These are phyloP conservation scores for Microdochium trichocladiopsis DNA, from an alignment of 2,329 filamentous ascomycete genomes.

Conservation along the genomic window DNA sequence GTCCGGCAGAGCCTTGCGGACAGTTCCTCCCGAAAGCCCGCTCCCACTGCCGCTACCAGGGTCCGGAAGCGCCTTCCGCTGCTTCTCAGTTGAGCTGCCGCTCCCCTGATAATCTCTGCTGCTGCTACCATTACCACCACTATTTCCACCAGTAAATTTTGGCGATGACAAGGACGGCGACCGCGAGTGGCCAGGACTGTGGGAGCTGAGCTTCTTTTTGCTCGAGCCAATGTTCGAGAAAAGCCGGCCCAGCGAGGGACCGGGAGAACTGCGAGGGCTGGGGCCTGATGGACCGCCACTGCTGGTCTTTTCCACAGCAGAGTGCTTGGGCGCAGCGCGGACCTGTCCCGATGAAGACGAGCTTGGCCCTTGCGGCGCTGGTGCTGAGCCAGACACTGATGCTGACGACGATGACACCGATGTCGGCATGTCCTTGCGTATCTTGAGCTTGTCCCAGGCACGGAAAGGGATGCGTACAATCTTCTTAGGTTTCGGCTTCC, in stretches of 20 bases:
- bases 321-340: background rate
- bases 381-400: background rate
- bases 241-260: background rate
- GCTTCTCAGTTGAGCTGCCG: background rate
- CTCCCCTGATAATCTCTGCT: background rate
- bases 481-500: conserved; percentile 7
- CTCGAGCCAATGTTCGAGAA: background rate
- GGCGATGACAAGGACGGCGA: background rate
- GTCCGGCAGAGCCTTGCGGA: conserved; percentile 11
- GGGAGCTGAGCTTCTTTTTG: background rate
- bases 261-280: background rate
- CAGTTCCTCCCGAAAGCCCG: conserved; percentile 10
- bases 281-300: background rate
- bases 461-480: conserved; percentile 19
- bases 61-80: background rate
- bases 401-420: conserved; percentile 6
- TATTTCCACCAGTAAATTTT: background rate
- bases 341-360: background rate
- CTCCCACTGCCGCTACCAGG: background rate
- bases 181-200: background rate
- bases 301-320: background rate
- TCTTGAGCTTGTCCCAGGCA: conserved; percentile 16
- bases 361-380: background rate
- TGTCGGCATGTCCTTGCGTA: conserved; percentile 14
- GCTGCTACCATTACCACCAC: background rate